These are phyloP conservation scores for Talaromyces albobiverticillius DNA, from an alignment of 2,329 filamentous ascomycete genomes.

Conservation along the genomic window DNA sequence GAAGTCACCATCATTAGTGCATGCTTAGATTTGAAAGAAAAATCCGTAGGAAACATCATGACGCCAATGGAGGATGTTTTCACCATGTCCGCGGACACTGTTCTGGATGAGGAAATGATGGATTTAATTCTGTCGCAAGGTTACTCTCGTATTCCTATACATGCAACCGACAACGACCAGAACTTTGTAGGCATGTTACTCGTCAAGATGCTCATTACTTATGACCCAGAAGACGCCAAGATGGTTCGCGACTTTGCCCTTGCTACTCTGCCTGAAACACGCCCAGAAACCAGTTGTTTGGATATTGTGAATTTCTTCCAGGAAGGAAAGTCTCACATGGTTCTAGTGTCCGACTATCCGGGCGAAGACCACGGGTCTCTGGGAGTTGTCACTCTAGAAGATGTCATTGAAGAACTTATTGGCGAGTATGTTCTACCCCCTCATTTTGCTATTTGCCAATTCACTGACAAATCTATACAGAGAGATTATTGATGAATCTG, in stretches of 20 bases:
- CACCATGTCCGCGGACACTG: conserved; percentile 90
- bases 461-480: conserved; percentile 43
- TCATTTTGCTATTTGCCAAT: too few relatives aligned
- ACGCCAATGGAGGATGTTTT: conserved; percentile 98
- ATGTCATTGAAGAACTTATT: conserved; percentile 97
- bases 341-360: conserved; percentile 84
- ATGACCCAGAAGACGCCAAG: conserved; percentile 89
- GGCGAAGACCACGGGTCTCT: conserved; percentile 88
- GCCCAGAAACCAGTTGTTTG: conserved; percentile 90
- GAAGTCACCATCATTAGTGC: conserved; percentile 99
- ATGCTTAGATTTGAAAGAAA: conserved; percentile 93
- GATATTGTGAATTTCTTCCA: conserved; percentile 99
- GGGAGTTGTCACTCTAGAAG: conserved; percentile 92
- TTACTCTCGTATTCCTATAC: conserved; percentile 94
- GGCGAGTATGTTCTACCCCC: conserved; percentile 91
- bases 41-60: conserved; percentile 94
- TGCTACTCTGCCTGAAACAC: conserved; percentile 90
- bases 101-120: conserved; percentile 92
- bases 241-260: conserved; percentile 86
- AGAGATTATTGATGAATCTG: conserved; percentile 98
- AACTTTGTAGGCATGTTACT: conserved; percentile 98
- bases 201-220: conserved; percentile 98
- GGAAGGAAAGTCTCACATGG: conserved; percentile 98
- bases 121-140: conserved; percentile 88
- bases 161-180: conserved; percentile 74